phyloP scores from a whole-genome alignment of 1,284 basidiomycete genomes.

The Fomitiporia mediterranea region DNA sequence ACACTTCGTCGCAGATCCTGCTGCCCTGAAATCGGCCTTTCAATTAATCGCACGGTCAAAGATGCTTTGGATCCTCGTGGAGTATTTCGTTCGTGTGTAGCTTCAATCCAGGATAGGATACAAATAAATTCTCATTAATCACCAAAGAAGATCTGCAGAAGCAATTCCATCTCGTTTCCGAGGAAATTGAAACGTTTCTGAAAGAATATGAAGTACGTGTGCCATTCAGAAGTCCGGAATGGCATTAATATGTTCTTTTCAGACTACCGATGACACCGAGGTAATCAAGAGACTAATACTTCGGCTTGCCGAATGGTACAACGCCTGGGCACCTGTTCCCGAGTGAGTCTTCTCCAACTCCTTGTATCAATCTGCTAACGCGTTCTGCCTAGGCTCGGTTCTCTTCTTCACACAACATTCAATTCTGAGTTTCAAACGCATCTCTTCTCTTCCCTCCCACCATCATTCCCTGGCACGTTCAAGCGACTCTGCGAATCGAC shows the following conservation, averaged over 20 bases:
- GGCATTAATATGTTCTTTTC: background rate
- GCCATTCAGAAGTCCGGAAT: background rate
- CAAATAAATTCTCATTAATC: too few species aligned
- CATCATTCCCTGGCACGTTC: constrained; percentile 59
- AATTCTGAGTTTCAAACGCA: constrained; percentile 64
- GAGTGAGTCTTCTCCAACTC: constrained; percentile 38
- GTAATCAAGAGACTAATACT: constrained; percentile 49
- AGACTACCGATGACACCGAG: constrained; percentile 45
- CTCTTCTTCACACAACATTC: constrained; percentile 54
- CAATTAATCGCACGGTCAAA: constrained; percentile 16
- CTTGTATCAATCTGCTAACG: constrained; percentile 10
- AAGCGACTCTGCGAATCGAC: constrained; percentile 58
- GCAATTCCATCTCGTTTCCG: constrained; percentile 52
- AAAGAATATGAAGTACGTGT: constrained; percentile 51
- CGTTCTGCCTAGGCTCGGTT: constrained; percentile 45
- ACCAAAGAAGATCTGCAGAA: constrained; percentile 56
- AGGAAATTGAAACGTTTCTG: constrained; percentile 57
- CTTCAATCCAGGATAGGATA: background rate
- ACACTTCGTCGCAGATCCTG: background rate
- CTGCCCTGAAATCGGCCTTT: constrained; percentile 12
- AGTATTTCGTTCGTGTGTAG: constrained; percentile 16
- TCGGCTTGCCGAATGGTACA: constrained; percentile 61
- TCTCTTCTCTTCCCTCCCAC: constrained; percentile 61
- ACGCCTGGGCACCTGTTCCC: constrained; percentile 55
- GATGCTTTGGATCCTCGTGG: constrained; percentile 20